These are phyloP conservation scores for Erythrobasidium hasegawianum DNA, from an alignment of 1,284 basidiomycete genomes.

Conservation along the genomic window DNA sequence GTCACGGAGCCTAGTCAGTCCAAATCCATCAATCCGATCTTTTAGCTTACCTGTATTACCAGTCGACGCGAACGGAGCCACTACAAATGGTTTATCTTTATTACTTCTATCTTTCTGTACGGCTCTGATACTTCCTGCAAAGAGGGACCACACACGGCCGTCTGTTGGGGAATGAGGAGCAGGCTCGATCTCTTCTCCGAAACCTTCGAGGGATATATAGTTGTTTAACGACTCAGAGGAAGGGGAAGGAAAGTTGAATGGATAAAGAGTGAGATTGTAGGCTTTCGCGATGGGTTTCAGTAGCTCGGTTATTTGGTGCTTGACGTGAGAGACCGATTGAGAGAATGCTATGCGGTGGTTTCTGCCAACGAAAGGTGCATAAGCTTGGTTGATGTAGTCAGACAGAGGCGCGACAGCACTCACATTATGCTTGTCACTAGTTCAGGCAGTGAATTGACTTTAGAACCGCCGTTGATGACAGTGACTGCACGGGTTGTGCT, in stretches of 20 bases:
- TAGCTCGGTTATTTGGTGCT: slow-evolving; percentile 53
- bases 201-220: not conserved
- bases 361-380: not conserved
- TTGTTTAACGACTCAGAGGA: not conserved
- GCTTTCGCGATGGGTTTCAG: slow-evolving; percentile 52
- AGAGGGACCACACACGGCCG: slow-evolving; percentile 51
- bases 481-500: slow-evolving; percentile 66
- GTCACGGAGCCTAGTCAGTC: too few species aligned
- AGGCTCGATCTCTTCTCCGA: slow-evolving; percentile 54
- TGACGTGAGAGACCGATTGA: slow-evolving; percentile 54
- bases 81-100: not conserved
- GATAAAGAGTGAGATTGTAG: slow-evolving; percentile 57
- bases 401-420: not conserved
- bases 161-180: slow-evolving; percentile 56
- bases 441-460: slow-evolving; percentile 48
- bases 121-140: slow-evolving; percentile 54
- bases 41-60: slow-evolving; percentile 37
- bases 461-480: slow-evolving; percentile 63
- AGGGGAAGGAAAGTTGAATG: slow-evolving; percentile 53
- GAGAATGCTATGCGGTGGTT: slow-evolving; percentile 59
- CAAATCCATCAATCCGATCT: slow-evolving; percentile 55
- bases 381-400: not conserved
- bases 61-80: not conserved
- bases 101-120: slow-evolving; percentile 1
- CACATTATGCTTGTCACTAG: not conserved